Conservation (phyloP, 805 yeast genomes). For the Metschnikowia similis region DNA sequence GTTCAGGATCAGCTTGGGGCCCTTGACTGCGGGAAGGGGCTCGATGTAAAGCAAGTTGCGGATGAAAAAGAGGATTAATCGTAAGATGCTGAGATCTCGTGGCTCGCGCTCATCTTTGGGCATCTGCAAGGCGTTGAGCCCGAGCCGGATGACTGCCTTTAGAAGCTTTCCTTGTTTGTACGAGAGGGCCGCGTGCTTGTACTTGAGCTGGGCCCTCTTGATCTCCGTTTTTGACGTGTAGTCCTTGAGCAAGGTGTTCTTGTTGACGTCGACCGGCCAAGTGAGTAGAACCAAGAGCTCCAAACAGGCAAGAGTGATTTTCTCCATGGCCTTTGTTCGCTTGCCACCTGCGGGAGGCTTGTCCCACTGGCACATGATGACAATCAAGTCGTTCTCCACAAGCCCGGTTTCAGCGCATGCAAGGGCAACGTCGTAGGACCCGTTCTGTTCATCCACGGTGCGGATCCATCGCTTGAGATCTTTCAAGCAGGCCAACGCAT, state of each 20-base stretch:
- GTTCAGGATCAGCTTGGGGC: constrained; percentile 35
- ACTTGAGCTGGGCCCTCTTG: constrained; percentile 47
- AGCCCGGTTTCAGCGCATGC: constrained; percentile 81
- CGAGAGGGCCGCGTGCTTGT: constrained; percentile 64
- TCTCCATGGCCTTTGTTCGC: constrained; percentile 37
- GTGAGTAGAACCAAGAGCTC: constrained; percentile 81
- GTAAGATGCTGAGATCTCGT: constrained; percentile 68
- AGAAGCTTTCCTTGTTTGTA: constrained; percentile 59
- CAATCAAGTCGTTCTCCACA: constrained; percentile 66
- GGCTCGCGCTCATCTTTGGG: constrained; percentile 54
- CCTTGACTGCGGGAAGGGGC: constrained; percentile 55
- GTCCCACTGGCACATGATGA: constrained; percentile 75
- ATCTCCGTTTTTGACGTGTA: constrained; percentile 60
- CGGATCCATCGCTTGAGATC: constrained; percentile 88
- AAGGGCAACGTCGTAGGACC: constrained; percentile 75
- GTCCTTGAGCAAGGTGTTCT: constrained; percentile 38
- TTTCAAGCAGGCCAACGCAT: constrained; percentile 78
- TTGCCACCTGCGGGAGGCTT: constrained; percentile 24
- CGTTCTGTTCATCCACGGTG: constrained; percentile 69
- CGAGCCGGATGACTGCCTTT: constrained; percentile 64
- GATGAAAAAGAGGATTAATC: constrained; percentile 67
- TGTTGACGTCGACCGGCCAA: constrained; percentile 73
- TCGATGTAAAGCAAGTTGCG: constrained; percentile 77
- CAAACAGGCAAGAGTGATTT: constrained; percentile 65
- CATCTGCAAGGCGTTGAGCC: constrained; percentile 54